Conservation (phyloP, 768 basidiomycete genomes). For the Trametes coccinea region DNA sequence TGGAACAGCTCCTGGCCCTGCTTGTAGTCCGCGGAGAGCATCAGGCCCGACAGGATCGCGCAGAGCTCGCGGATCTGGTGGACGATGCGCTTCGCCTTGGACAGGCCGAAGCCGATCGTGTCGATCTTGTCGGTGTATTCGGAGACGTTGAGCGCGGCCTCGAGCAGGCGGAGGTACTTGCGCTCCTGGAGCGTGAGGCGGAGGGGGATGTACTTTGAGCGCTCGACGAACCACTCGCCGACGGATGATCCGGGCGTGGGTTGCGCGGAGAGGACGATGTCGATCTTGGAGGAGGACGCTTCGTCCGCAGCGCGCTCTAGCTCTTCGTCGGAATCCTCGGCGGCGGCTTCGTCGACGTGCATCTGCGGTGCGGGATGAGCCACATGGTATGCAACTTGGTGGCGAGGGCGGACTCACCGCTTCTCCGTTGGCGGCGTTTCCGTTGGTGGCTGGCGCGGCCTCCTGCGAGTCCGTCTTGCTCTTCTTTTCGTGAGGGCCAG, state of each 20-base stretch:
- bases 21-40: slow-evolving; percentile 85
- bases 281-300: slow-evolving; percentile 36
- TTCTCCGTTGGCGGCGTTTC: slow-evolving; percentile 30
- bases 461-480: slow-evolving; percentile 17
- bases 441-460: slow-evolving; percentile 26
- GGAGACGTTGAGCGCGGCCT: slow-evolving; percentile 80
- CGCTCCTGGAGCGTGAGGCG: slow-evolving; percentile 75
- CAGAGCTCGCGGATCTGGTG: slow-evolving; percentile 85
- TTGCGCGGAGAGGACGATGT: slow-evolving; percentile 52
- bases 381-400: too few relatives aligned
- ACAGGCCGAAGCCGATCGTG: slow-evolving; percentile 72
- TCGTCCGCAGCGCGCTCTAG: slow-evolving; percentile 30
- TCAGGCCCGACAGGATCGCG: slow-evolving; percentile 81
- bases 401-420: slow-evolving; percentile 24
- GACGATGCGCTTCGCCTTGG: slow-evolving; percentile 86
- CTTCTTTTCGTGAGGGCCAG: slow-evolving; percentile 20
- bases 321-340: slow-evolving; percentile 38
- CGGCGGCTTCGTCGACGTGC: slow-evolving; percentile 39
- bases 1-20: slow-evolving; percentile 84
- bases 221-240: slow-evolving; percentile 85
- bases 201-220: slow-evolving; percentile 78
- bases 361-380: slow-evolving; percentile 28
- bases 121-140: slow-evolving; percentile 93
- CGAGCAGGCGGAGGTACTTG: slow-evolving; percentile 81
- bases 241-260: slow-evolving; percentile 61